These are phyloP conservation scores for Kodamaea hsintzibuensis DNA, from an alignment of 805 yeast genomes.

Conservation along the genomic window DNA sequence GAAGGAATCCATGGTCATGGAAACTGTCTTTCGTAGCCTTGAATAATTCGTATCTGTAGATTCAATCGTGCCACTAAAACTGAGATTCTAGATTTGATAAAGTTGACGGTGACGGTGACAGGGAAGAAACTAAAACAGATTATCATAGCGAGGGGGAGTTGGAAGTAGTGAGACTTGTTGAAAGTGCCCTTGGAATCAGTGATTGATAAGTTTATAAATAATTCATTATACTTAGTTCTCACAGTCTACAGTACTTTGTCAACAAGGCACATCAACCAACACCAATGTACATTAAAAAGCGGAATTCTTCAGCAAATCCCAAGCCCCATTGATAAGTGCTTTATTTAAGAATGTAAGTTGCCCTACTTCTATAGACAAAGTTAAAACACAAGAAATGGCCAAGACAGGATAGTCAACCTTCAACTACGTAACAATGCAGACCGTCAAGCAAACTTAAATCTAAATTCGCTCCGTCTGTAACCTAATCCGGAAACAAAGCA, in stretches of 20 bases:
- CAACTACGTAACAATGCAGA: conserved; percentile 1
- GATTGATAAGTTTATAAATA: too few relatives aligned
- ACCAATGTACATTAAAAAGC: too few relatives aligned
- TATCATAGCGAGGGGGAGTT: too few relatives aligned
- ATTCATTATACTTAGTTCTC: too few relatives aligned
- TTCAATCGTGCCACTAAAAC: too few relatives aligned
- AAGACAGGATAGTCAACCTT: neutral
- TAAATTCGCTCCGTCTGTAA: neutral
- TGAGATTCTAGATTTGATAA: neutral
- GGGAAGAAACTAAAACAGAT: too few relatives aligned
- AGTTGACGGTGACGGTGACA: too few relatives aligned
- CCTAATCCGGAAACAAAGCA: neutral
- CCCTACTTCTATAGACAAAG: neutral
- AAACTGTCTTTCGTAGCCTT: neutral
- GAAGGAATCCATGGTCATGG: neutral
- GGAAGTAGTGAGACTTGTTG: too few relatives aligned
- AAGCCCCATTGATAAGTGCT: neutral
- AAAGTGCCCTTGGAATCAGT: too few relatives aligned
- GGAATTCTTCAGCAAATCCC: neutral
- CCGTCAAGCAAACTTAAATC: neutral
- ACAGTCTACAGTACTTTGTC: too few relatives aligned
- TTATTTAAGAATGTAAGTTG: neutral
- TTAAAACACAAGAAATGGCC: too few relatives aligned
- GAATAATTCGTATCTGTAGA: neutral
- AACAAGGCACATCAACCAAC: too few relatives aligned